These are phyloP conservation scores for Theobroma cacao DNA, from an alignment of 345 rosid species.

Conservation along the genomic window DNA sequence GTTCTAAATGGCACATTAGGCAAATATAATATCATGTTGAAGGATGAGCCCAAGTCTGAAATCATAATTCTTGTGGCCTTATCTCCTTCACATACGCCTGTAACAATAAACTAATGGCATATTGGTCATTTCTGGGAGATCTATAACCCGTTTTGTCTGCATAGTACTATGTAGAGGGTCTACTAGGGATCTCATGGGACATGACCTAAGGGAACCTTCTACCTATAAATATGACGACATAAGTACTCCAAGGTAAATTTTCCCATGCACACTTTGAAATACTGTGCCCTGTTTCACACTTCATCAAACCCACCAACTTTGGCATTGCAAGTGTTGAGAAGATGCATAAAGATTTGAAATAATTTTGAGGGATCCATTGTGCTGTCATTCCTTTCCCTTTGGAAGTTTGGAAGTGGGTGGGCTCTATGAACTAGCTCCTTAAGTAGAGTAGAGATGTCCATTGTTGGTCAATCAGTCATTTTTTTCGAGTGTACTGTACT, in stretches of 20 bases:
- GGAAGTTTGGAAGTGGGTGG: no score
- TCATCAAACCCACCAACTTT: neutral
- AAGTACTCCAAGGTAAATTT: neutral
- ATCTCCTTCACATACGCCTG: neutral
- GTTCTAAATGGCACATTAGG: neutral
- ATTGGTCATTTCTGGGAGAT: neutral
- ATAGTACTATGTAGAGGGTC: neutral
- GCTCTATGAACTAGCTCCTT: no score
- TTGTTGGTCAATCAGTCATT: no score
- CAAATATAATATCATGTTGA: neutral
- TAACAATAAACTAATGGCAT: neutral
- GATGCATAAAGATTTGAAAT: neutral
- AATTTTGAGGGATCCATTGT: neutral
- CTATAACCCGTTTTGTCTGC: neutral
- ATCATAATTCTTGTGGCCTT: neutral
- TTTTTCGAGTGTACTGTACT: no score
- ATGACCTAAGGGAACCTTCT: neutral
- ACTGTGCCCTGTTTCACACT: neutral
- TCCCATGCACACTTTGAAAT: neutral
- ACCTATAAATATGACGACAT: neutral
- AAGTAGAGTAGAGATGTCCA: no score
- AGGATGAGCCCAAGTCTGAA: neutral
- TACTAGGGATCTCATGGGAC: neutral
- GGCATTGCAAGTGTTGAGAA: neutral
- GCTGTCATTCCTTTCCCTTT: no score